A percentile compares a stretch with the other conserved stretches of the same genome.
Evolutionary conservation across 495 filamentous ascomycete species (phyloP).

Genomic region (Apiosordaria backusii): DNA sequence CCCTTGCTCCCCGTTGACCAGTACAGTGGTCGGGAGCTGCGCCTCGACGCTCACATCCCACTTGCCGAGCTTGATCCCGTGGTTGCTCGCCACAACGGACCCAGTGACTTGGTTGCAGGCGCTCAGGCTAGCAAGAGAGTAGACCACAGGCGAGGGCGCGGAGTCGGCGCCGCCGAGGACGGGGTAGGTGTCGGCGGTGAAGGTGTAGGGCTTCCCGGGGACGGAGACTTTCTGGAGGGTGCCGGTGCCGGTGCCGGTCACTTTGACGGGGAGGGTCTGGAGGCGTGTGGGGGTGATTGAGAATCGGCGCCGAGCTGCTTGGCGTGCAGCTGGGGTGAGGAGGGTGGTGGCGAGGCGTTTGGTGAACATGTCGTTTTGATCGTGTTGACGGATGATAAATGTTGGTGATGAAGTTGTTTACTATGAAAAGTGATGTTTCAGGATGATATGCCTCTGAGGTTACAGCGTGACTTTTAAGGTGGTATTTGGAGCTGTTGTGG

Average conservation of each 20-base stretch:
- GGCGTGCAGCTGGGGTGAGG: too few species aligned
- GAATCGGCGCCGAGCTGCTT: not conserved
- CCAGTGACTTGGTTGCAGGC: constrained; percentile 32
- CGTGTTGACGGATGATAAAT: too few species aligned
- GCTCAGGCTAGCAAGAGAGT: constrained; percentile 27
- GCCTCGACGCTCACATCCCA: constrained; percentile 25
- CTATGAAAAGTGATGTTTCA: too few species aligned
- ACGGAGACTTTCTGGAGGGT: constrained; percentile 22
- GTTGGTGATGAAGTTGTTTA: too few species aligned
- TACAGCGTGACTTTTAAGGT: too few species aligned
- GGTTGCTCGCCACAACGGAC: constrained; percentile 22
- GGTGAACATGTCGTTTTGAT: too few species aligned
- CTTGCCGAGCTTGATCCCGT: constrained; percentile 22
- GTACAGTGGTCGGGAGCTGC: constrained; percentile 20
- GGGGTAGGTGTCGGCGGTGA: constrained; percentile 27
- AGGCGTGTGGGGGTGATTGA: not conserved
- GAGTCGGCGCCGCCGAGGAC: constrained; percentile 26
- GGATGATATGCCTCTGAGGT: too few species aligned
- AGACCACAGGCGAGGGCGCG: constrained; percentile 25
- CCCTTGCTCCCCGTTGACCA: constrained; percentile 24
- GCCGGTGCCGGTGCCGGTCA: constrained; percentile 20
- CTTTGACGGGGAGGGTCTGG: constrained; percentile 13
- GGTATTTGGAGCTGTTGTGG: too few species aligned
- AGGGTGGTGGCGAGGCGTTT: too few species aligned
- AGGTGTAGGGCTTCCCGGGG: constrained; percentile 23